phyloP scores from a whole-genome alignment of 441 rosid genomes.

The Corymbia citriodora region DNA sequence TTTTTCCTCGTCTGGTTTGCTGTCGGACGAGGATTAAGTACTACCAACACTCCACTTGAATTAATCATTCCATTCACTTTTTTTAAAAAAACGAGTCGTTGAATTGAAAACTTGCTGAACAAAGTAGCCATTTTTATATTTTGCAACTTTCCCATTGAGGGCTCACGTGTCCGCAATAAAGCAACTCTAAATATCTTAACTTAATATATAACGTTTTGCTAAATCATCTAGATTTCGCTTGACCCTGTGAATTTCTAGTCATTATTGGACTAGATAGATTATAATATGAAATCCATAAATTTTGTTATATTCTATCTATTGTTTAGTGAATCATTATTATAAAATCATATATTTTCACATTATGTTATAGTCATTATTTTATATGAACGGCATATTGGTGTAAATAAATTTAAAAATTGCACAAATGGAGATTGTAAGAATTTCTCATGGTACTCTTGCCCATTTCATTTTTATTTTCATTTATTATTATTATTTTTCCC shows the following conservation, averaged over 20 bases:
- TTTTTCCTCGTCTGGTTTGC: neutral
- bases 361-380: rapidly evolving
- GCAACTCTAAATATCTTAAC: neutral
- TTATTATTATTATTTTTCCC: no score
- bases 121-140: neutral
- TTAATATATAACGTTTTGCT: neutral
- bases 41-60: neutral
- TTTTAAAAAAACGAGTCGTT: no score
- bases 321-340: rapidly evolving
- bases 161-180: neutral
- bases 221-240: no score
- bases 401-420: neutral
- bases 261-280: neutral
- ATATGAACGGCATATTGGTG: rapidly evolving
- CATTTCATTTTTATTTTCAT: no score
- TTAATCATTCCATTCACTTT: neutral
- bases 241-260: no score
- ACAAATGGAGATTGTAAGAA: neutral
- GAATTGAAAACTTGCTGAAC: neutral
- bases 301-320: rapidly evolving
- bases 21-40: neutral
- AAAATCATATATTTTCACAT: rapidly evolving
- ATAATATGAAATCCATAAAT: no score
- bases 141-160: neutral
- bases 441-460: rapidly evolving